Percentiles rank a stretch among this genome's conserved stretches.
phyloP scores from a whole-genome alignment of 1,139 yeast species.

The Saccharomycopsis hybrid region DNA sequence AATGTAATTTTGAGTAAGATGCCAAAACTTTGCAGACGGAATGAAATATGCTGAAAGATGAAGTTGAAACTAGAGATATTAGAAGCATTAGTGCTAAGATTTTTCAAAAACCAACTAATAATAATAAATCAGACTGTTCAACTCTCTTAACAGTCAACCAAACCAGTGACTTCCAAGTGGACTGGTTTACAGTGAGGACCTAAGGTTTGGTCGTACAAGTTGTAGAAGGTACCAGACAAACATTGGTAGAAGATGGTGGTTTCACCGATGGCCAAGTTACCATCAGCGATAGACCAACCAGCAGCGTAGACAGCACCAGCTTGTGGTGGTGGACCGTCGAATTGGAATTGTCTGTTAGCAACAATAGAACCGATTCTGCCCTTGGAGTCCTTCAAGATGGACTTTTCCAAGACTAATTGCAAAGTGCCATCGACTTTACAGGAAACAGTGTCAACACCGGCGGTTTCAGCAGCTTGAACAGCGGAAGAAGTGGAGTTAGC shows the following conservation, averaged over 20 bases:
- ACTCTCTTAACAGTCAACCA: slow-evolving; percentile 54
- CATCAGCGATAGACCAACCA: slow-evolving; percentile 69
- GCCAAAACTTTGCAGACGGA: too few species aligned
- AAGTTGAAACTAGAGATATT: too few species aligned
- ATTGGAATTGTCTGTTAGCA: slow-evolving; percentile 83
- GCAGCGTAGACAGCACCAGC: slow-evolving; percentile 84
- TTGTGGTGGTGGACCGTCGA: slow-evolving; percentile 89
- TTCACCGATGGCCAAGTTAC: slow-evolving; percentile 66
- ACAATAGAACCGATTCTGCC: slow-evolving; percentile 81
- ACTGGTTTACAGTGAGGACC: slow-evolving; percentile 65
- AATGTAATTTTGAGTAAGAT: too few species aligned
- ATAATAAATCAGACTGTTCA: too few species aligned
- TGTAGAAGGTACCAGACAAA: slow-evolving; percentile 73
- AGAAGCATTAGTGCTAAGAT: too few species aligned
- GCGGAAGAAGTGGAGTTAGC: slow-evolving; percentile 29
- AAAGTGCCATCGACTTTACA: slow-evolving; percentile 49
- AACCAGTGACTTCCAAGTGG: slow-evolving; percentile 56
- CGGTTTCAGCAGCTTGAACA: slow-evolving; percentile 26
- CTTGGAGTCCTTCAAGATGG: slow-evolving; percentile 50
- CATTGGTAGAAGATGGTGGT: slow-evolving; percentile 68
- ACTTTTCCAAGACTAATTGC: slow-evolving; percentile 45
- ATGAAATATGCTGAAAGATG: too few species aligned
- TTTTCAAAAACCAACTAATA: too few species aligned
- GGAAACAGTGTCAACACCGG: slow-evolving; percentile 30
- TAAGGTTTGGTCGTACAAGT: slow-evolving; percentile 65